phyloP scores from a whole-genome alignment of 78 protist genomes.

The Goniomonas avonlea region DNA sequence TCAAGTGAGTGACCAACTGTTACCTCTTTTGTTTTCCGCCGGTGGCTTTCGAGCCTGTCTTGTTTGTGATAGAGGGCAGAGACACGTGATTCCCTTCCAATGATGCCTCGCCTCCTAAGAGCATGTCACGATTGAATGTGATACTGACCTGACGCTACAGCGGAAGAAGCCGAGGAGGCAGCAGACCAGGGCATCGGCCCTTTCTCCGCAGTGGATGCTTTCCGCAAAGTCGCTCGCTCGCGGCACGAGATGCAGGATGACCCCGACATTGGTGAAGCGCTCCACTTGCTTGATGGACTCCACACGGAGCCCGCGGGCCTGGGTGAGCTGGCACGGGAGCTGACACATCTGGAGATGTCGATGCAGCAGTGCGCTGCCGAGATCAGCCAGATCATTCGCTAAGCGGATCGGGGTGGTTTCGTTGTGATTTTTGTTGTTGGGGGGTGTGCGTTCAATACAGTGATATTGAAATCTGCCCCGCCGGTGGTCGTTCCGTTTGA shows the following conservation, averaged over 20 bases:
- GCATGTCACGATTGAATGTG: too few species aligned
- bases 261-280: background rate
- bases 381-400: background rate
- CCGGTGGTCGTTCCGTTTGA: too few species aligned
- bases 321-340: constrained; percentile 8
- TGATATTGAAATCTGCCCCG: too few species aligned
- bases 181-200: background rate
- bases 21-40: too few species aligned
- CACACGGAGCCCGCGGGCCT: constrained; percentile 27
- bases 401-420: too few species aligned
- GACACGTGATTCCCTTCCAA: too few species aligned
- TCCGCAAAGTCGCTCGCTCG: background rate
- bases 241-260: constrained; percentile 13
- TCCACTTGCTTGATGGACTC: background rate
- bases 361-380: constrained; percentile 25
- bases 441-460: too few species aligned
- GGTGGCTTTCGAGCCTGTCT: too few species aligned
- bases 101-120: too few species aligned
- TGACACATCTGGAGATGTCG: background rate
- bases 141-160: background rate
- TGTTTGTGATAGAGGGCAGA: too few species aligned
- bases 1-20: too few species aligned
- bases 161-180: background rate
- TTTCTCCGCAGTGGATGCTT: constrained; percentile 7
- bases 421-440: too few species aligned